A percentile compares a stretch with the other conserved stretches of the same genome.
Evolutionary conservation across 371 early-diverging fungal genomes (phyloP).

Genomic region (Apophysomyces elegans): DNA sequence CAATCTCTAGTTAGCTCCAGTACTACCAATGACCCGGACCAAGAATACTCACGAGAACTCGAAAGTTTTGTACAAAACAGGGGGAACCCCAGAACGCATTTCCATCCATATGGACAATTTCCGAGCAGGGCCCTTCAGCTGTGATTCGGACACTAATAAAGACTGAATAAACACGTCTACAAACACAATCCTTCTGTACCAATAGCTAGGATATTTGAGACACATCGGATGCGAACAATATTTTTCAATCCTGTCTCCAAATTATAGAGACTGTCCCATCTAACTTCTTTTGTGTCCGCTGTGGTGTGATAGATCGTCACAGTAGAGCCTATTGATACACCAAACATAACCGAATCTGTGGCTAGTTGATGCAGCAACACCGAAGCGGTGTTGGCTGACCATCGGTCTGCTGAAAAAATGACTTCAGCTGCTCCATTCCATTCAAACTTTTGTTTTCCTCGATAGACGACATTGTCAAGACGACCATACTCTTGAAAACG

Average conservation of each 20-base stretch:
- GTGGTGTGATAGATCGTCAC: constrained; percentile 12
- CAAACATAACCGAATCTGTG: not conserved
- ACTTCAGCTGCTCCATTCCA: constrained; percentile 11
- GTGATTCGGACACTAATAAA: constrained; percentile 23
- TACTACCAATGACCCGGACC: not conserved
- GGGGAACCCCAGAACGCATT: constrained; percentile 36
- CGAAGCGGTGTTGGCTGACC: constrained; percentile 17
- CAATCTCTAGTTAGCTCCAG: not conserved
- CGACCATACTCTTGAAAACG: not conserved
- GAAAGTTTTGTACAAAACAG: constrained; percentile 23
- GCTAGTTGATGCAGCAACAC: constrained; percentile 12
- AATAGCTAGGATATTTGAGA: constrained; percentile 20
- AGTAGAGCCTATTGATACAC: constrained; percentile 13
- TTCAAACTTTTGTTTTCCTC: constrained; percentile 12
- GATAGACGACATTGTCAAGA: constrained; percentile 5
- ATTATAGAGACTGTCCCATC: constrained; percentile 33
- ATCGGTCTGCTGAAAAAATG: constrained; percentile 1
- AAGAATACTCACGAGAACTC: constrained; percentile 30
- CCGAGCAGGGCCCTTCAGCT: constrained; percentile 15
- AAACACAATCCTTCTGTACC: constrained; percentile 14
- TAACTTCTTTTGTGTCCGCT: not conserved
- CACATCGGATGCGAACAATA: constrained; percentile 22
- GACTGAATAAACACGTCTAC: constrained; percentile 8
- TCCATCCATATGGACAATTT: constrained; percentile 41
- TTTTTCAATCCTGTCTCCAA: constrained; percentile 20